phyloP scores from a whole-genome alignment of 176 grass and related monocot species.

The Otatea glauca region DNA sequence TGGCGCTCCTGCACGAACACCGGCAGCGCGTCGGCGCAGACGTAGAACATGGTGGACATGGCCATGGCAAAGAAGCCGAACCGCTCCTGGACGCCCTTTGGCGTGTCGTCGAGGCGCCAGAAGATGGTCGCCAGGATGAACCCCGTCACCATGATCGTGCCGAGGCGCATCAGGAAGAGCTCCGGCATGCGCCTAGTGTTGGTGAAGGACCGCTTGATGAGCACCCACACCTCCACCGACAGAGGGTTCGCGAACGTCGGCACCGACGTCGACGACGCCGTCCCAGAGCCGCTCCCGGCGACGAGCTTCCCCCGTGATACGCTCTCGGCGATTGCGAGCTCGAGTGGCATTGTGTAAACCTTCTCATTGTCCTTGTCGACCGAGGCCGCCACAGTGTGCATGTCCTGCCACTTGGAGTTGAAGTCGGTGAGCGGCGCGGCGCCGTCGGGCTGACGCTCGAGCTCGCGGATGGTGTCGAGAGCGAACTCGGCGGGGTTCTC shows the following conservation, averaged over 20 bases:
- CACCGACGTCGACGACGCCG: not conserved
- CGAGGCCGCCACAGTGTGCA: not conserved
- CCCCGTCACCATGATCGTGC: constrained; percentile 51
- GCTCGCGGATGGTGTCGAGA: constrained; percentile 76
- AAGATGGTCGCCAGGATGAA: constrained; percentile 67
- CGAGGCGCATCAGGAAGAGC: constrained; percentile 46
- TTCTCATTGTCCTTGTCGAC: not conserved
- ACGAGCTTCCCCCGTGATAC: constrained; percentile 55
- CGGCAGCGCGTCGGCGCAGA: constrained; percentile 83
- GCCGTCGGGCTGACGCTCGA: constrained; percentile 44
- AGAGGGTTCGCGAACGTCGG: constrained; percentile 58
- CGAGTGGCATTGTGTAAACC: not conserved
- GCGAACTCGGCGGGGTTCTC: constrained; percentile 92
- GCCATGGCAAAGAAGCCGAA: constrained; percentile 82
- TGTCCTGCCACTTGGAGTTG: constrained; percentile 30
- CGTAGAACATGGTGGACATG: constrained; percentile 97
- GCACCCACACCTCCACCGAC: constrained; percentile 55
- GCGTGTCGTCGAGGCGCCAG: constrained; percentile 67
- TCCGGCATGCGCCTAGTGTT: constrained; percentile 44
- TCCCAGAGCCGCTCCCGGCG: not conserved
- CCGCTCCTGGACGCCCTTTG: constrained; percentile 74
- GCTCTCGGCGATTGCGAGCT: constrained; percentile 45
- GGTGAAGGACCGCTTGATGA: constrained; percentile 55
- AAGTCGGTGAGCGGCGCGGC: constrained; percentile 49
- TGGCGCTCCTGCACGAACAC: constrained; percentile 92